Evolutionary conservation across 1,284 basidiomycete genomes (phyloP).

Genomic region (Moesziomyces parantarcticus): DNA sequence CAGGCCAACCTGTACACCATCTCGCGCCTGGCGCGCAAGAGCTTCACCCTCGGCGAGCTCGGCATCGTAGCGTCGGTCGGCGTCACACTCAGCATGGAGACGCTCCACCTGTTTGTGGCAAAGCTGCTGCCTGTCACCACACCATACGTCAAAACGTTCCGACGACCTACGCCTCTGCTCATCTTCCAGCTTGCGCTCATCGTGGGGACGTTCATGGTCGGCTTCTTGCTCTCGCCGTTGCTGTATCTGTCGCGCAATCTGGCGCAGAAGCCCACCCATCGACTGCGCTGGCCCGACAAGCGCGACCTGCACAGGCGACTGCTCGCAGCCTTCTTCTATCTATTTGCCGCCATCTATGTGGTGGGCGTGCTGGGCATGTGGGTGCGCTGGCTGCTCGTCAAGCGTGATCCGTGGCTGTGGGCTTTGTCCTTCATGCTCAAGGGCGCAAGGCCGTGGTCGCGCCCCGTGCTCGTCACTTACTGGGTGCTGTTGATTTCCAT

Average conservation of each 20-base stretch:
- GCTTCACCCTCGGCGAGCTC: constrained; percentile 94
- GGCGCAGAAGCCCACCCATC: constrained; percentile 88
- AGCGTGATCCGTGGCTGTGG: constrained; percentile 91
- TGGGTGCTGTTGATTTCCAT: constrained; percentile 84
- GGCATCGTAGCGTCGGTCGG: constrained; percentile 87
- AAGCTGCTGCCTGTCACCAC: constrained; percentile 71
- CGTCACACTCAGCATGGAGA: constrained; percentile 85
- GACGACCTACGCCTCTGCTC: constrained; percentile 89
- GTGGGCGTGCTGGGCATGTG: constrained; percentile 89
- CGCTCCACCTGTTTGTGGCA: constrained; percentile 56
- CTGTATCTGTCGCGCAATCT: constrained; percentile 92
- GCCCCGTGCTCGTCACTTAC: constrained; percentile 81
- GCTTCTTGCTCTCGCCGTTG: constrained; percentile 92
- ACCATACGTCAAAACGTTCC: constrained; percentile 90
- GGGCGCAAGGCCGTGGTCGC: constrained; percentile 82
- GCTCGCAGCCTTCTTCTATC: constrained; percentile 87
- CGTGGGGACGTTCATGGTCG: constrained; percentile 88
- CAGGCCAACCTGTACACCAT: constrained; percentile 91
- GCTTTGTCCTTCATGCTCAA: constrained; percentile 74
- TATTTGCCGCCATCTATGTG: constrained; percentile 80
- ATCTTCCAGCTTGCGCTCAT: constrained; percentile 93
- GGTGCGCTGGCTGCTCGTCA: constrained; percentile 87
- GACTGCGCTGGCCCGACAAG: constrained; percentile 87
- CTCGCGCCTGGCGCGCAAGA: constrained; percentile 86
- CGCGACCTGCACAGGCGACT: constrained; percentile 84